A percentile compares a stretch with the other conserved stretches of the same genome.
These are phyloP conservation scores for Lyophyllum atratum DNA, from an alignment of 768 basidiomycete genomes.

Conservation along the genomic window DNA sequence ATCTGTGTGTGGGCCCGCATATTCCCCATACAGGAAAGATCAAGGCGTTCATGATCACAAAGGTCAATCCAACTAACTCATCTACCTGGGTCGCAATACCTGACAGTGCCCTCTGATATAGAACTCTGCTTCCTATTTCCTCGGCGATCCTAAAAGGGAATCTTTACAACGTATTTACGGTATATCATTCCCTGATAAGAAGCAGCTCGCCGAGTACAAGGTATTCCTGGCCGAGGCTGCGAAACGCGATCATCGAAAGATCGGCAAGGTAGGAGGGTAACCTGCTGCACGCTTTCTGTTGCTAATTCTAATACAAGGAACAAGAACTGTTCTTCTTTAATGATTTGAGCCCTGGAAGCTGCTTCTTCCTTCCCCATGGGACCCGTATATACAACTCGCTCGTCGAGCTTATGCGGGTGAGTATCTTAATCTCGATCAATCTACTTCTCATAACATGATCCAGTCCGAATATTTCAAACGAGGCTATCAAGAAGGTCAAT, in stretches of 20 bases:
- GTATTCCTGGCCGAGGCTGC: constrained; percentile 95
- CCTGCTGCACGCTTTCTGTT: background rate
- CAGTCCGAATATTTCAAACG: constrained; percentile 93
- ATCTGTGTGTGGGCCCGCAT: constrained; percentile 96
- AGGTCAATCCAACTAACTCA: constrained; percentile 46
- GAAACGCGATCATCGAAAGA: constrained; percentile 96
- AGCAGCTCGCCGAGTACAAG: constrained; percentile 94
- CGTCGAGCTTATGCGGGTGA: constrained; percentile 85
- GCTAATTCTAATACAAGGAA: constrained; percentile 47
- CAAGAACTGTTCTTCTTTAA: constrained; percentile 99
- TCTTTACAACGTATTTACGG: constrained; percentile 96
- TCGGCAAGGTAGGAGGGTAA: constrained; percentile 69
- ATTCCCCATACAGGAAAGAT: constrained; percentile 98
- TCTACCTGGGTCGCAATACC: background rate
- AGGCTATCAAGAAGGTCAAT: constrained; percentile 88
- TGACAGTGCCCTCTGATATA: constrained; percentile 27
- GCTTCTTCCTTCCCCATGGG: constrained; percentile 97
- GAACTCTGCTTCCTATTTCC: constrained; percentile 98
- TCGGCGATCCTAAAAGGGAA: constrained; percentile 91
- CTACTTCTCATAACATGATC: background rate
- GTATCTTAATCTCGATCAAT: constrained; percentile 26
- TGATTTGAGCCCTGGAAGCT: constrained; percentile 91
- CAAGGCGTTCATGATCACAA: constrained; percentile 96
- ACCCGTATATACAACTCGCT: constrained; percentile 96
- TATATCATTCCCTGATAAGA: constrained; percentile 98